Evolutionary conservation across 2,329 filamentous ascomycete genomes (phyloP), one percentile per base, ranked within the genome.

Genomic region (Chalaropsis thielavioides): DNA sequence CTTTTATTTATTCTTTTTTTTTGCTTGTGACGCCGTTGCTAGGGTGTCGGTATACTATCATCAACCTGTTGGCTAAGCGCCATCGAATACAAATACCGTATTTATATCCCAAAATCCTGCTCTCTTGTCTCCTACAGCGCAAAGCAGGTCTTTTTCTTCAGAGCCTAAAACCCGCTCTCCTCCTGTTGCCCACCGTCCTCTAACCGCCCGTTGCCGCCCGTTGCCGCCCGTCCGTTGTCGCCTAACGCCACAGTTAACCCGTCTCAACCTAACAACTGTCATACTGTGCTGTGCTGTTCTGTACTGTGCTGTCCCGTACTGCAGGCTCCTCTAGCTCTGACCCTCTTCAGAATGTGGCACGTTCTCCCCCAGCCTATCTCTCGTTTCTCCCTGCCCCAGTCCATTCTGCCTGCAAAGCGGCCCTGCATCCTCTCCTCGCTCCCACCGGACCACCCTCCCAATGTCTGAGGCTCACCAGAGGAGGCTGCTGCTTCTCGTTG

Each of bases 381-480:
- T 44, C 43, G 27, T 17, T 62, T 62, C 22, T 46, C 40, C 3
- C 40, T 27, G 15, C 24, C 60, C 43, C 6, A 15, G 22, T 46
- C 60, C 4, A 62, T n/a, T 19, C 38, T 11, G 24, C 19, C 40
- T 40, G 41, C 43, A 43, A 27, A 62, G 43, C 60, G 40, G 40
- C 43, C 17, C 17, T 62, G 17, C 38, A 46, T 11, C 41, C 7
- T 31, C 43, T 62, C 17, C 24, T 44, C 31, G 13, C 24, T 19
- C 35, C 58, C 19, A 43, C 19, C 7, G 22, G 44, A 46, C 24
- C 51, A 22, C 27, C 15, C 15, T 40, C 54, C 62, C 17, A 44
- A 64, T 64, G 62, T 64, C 62, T 60, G 62, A 64, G 5, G 41
- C 40, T 22, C 54, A 60, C 5, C 15, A 58, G 22, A 64, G 43